A percentile compares a stretch with the other conserved stretches of the same genome.
Evolutionary conservation across 129 eudicot species (phyloP).

Genomic region (Artemisia annua): DNA sequence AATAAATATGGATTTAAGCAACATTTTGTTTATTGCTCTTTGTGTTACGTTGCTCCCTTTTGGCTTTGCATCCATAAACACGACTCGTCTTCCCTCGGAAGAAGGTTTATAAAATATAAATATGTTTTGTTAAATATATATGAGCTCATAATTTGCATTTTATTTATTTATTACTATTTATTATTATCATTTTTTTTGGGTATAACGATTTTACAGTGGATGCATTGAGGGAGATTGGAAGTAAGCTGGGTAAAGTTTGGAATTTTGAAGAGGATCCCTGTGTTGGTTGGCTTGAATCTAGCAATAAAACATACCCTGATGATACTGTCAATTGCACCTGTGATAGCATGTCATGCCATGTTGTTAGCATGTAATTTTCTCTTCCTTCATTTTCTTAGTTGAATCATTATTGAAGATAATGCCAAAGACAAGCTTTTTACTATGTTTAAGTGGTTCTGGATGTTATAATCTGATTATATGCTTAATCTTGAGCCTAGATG

Average conservation of each 20-base stretch:
- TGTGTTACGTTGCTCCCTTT: slow-evolving; percentile 16
- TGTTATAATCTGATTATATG: too few relatives aligned
- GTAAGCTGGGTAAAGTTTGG: slow-evolving; percentile 63
- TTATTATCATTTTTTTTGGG: neutral
- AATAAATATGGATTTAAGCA: neutral
- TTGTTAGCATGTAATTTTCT: slow-evolving; percentile 17
- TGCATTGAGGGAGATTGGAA: slow-evolving; percentile 44
- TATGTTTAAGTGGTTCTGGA: too few relatives aligned
- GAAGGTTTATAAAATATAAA: slow-evolving; percentile 28
- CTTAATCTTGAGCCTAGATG: too few relatives aligned
- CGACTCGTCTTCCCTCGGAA: slow-evolving; percentile 17
- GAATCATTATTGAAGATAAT: neutral
- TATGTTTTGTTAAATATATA: neutral
- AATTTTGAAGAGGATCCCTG: slow-evolving; percentile 51
- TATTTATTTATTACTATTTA: neutral
- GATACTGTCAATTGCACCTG: neutral
- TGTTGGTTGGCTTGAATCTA: neutral
- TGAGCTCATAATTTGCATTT: neutral
- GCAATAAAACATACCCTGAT: too few relatives aligned
- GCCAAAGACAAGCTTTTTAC: neutral
- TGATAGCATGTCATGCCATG: neutral
- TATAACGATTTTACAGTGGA: slow-evolving; percentile 30
- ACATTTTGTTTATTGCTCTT: slow-evolving; percentile 15
- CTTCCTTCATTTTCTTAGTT: neutral
- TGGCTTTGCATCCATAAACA: slow-evolving; percentile 27